Evolutionary conservation across 108 stramenopile species (phyloP).

Genomic region (Tribonema minus): DNA sequence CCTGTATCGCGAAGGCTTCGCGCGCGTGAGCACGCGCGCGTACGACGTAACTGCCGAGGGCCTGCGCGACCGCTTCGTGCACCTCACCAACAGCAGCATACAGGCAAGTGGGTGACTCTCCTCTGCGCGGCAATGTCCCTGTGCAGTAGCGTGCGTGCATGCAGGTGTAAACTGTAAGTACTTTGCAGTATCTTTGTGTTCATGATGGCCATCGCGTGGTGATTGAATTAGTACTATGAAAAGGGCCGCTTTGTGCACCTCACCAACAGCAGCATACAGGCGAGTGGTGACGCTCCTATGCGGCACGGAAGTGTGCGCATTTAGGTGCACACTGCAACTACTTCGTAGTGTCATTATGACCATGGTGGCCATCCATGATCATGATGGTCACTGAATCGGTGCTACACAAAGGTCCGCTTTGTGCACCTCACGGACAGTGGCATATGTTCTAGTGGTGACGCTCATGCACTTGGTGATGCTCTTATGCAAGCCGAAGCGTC

Average conservation of each 20-base stretch:
- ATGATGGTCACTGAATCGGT: constrained; percentile 44
- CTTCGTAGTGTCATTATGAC: constrained; percentile 69
- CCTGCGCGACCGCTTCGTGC: constrained; percentile 39
- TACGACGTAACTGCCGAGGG: constrained; percentile 52
- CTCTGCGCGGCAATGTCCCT: not conserved
- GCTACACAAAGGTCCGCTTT: constrained; percentile 22
- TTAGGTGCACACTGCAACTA: too few species aligned
- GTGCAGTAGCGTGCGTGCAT: too few species aligned
- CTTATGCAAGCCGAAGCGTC: too few species aligned
- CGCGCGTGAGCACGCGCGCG: constrained; percentile 51
- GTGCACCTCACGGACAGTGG: constrained; percentile 64
- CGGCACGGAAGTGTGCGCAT: too few species aligned
- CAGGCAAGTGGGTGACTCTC: constrained; percentile 30
- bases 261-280: constrained; percentile 60
- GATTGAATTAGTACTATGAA: constrained; percentile 29
- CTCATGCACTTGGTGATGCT: too few species aligned
- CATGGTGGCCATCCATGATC: constrained; percentile 48
- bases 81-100: constrained; percentile 61
- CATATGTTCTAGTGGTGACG: too few species aligned
- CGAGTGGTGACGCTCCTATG: constrained; percentile 3
- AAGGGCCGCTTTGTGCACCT: constrained; percentile 50
- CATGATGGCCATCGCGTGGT: constrained; percentile 48
- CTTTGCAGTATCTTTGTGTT: constrained; percentile 69
- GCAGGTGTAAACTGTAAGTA: too few species aligned
- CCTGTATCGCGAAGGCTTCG: constrained; percentile 74